Percentiles rank a stretch among this genome's conserved stretches.
These are phyloP conservation scores for Lobulomyces angularis DNA, from an alignment of 192 early-diverging fungal species.

Conservation along the genomic window DNA sequence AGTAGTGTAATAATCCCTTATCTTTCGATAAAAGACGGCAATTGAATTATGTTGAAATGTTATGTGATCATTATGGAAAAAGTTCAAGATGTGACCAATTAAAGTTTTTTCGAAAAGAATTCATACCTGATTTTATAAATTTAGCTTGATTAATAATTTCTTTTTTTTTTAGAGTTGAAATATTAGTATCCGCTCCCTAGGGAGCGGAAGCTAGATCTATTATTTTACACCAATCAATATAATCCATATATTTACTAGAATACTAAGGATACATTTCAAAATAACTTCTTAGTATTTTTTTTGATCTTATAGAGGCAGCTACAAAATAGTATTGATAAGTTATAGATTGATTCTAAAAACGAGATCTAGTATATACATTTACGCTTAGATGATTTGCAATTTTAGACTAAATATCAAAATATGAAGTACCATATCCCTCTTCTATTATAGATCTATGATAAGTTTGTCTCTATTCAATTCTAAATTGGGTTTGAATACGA, in stretches of 20 bases:
- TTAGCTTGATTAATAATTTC: constrained; percentile 7
- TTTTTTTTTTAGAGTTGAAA: constrained; percentile 5
- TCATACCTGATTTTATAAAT: constrained; percentile 7
- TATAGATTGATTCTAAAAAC: constrained; percentile 4
- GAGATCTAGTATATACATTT: constrained; percentile 5
- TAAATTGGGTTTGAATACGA: constrained; percentile 9
- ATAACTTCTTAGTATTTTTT: constrained; percentile 6
- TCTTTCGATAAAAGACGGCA: constrained; percentile 6
- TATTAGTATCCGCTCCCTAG: too few species aligned
- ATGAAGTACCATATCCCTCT: constrained; percentile 2
- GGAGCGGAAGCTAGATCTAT: constrained; percentile 10
- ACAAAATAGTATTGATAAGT: constrained; percentile 9
- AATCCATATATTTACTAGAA: constrained; percentile 8
- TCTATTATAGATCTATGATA: constrained; percentile 7
- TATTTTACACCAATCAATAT: constrained; percentile 11
- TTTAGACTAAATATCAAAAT: constrained; percentile 4
- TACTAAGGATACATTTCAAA: constrained; percentile 7
- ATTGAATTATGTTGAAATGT: constrained; percentile 2
- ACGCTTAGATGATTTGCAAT: constrained; percentile 10
- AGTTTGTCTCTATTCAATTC: constrained; percentile 8
- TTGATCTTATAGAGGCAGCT: constrained; percentile 5
- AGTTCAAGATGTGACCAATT: constrained; percentile 2
- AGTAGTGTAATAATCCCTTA: constrained; percentile 8
- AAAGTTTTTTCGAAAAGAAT: constrained; percentile 1
- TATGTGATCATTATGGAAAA: constrained; percentile 1